Evolutionary conservation across 768 basidiomycete genomes (phyloP).

Genomic region (Suillus spraguei): DNA sequence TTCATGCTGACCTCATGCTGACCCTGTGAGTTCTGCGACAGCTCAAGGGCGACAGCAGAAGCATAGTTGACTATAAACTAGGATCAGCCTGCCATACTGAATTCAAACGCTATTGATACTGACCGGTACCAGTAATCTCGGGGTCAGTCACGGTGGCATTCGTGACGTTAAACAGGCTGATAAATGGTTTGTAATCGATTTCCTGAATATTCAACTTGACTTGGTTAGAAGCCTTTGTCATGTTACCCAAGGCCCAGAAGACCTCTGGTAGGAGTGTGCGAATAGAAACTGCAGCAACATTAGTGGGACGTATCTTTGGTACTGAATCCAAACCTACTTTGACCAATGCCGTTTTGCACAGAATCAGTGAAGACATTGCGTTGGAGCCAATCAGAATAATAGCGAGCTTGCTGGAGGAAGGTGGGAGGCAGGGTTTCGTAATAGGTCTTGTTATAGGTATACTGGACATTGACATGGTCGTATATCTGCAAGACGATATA

Average conservation of each 20-base stretch:
- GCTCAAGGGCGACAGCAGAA: slow-evolving; percentile 69
- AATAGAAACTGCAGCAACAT: slow-evolving; percentile 58
- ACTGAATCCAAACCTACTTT: slow-evolving; percentile 50
- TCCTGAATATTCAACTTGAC: slow-evolving; percentile 72
- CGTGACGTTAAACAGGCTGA: slow-evolving; percentile 76
- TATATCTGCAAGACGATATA: slow-evolving; percentile 47
- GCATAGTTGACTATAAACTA: slow-evolving; percentile 58
- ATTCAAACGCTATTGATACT: slow-evolving; percentile 28
- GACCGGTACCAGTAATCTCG: slow-evolving; percentile 60
- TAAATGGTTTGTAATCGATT: slow-evolving; percentile 83
- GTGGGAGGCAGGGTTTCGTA: slow-evolving; percentile 70
- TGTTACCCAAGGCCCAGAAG: slow-evolving; percentile 65
- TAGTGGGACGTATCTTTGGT: neutral
- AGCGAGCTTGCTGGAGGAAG: slow-evolving; percentile 65
- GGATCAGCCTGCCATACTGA: neutral
- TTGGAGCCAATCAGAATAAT: slow-evolving; percentile 75
- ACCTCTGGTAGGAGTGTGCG: slow-evolving; percentile 71
- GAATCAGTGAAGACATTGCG: slow-evolving; percentile 63
- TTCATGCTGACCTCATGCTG: slow-evolving; percentile 73
- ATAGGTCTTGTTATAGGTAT: slow-evolving; percentile 77
- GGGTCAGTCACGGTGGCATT: slow-evolving; percentile 54
- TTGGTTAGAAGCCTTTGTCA: slow-evolving; percentile 72
- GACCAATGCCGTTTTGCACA: slow-evolving; percentile 63
- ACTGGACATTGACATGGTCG: slow-evolving; percentile 71
- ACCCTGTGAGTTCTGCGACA: slow-evolving; percentile 61